Evolutionary conservation across 2,329 filamentous ascomycete species (phyloP).

Genomic region (Aspergillus sergii): DNA sequence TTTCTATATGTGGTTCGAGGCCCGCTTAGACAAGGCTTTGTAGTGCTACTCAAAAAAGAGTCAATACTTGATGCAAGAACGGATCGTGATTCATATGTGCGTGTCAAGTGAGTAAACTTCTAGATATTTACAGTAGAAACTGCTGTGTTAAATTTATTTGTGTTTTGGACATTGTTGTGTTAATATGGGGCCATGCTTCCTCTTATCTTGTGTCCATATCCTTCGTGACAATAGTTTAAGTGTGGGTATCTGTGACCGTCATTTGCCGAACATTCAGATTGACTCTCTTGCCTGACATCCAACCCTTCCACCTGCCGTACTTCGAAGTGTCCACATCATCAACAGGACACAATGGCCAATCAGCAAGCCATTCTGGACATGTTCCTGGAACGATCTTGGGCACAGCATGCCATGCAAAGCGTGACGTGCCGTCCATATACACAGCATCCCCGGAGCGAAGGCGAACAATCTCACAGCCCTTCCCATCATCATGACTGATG

Average conservation of each 20-base stretch:
- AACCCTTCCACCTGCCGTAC: slow-evolving; percentile 74
- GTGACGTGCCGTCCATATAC: slow-evolving; percentile 79
- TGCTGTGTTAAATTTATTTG: neutral
- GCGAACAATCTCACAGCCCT: slow-evolving; percentile 55
- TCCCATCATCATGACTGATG: slow-evolving; percentile 65
- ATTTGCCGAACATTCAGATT: slow-evolving; percentile 95
- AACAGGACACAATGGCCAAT: slow-evolving; percentile 65
- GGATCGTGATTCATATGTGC: neutral
- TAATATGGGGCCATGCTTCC: neutral
- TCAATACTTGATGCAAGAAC: neutral
- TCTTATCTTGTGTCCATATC: no score
- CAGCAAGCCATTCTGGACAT: slow-evolving; percentile 71
- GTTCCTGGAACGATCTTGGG: slow-evolving; percentile 80
- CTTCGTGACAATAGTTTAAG: neutral
- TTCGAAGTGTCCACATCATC: slow-evolving; percentile 43
- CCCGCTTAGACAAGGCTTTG: neutral
- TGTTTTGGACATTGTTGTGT: neutral
- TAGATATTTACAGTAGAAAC: neutral
- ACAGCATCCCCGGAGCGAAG: slow-evolving; percentile 85
- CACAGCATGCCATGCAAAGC: slow-evolving; percentile 95
- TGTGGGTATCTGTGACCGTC: slow-evolving; percentile 31
- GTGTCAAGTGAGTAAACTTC: neutral
- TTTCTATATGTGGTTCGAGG: neutral
- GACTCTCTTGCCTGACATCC: slow-evolving; percentile 85
- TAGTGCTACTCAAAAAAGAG: neutral